Percentiles rank a stretch among this genome's conserved stretches.
These are phyloP conservation scores for Debaryomycetaceae sp. DNA, from an alignment of 1,139 yeast genomes.

Conservation along the genomic window DNA sequence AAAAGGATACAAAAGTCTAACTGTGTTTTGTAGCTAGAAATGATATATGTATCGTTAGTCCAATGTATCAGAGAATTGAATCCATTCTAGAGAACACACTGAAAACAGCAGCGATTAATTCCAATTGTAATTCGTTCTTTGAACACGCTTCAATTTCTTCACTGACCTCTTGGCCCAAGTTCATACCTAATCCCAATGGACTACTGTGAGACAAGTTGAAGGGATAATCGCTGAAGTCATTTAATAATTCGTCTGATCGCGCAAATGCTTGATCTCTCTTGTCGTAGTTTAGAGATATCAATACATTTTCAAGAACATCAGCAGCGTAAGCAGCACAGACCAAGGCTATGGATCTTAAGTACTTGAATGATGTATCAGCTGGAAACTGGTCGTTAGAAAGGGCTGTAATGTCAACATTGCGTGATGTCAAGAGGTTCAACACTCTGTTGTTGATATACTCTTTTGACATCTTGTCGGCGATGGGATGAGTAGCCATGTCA, in stretches of 20 bases:
- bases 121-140: constrained; percentile 64
- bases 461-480: constrained; percentile 77
- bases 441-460: constrained; percentile 78
- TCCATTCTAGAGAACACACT: constrained; percentile 62
- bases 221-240: constrained; percentile 85
- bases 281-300: constrained; percentile 75
- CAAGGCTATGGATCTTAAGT: constrained; percentile 74
- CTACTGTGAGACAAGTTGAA: constrained; percentile 55
- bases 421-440: constrained; percentile 62
- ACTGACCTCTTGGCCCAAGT: constrained; percentile 65
- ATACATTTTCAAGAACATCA: constrained; percentile 88
- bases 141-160: constrained; percentile 64
- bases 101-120: constrained; percentile 85
- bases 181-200: constrained; percentile 71
- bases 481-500: constrained; percentile 99
- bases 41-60: background rate
- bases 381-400: constrained; percentile 63
- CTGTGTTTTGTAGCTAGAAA: background rate
- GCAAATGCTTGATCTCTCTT: constrained; percentile 91
- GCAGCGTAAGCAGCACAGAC: constrained; percentile 94
- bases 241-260: constrained; percentile 85
- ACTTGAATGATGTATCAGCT: constrained; percentile 61
- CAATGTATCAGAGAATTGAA: constrained; percentile 31
- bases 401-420: constrained; percentile 57
- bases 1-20: background rate